These are phyloP conservation scores for Corinectria fuckeliana DNA, from an alignment of 2,329 filamentous ascomycete genomes.

Conservation along the genomic window DNA sequence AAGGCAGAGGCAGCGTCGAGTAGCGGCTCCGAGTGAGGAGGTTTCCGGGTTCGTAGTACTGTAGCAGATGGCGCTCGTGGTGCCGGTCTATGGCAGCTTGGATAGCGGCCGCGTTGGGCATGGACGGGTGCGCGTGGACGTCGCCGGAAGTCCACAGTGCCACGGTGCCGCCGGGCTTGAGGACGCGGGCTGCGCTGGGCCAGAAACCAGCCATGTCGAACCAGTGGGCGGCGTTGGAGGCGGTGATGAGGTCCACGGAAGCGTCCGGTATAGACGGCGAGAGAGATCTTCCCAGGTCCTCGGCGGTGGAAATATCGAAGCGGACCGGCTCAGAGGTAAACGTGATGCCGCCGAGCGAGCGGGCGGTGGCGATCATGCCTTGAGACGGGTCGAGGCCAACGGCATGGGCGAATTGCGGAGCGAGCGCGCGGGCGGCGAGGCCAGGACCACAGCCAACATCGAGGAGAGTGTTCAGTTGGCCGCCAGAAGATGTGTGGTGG, in stretches of 20 bases:
- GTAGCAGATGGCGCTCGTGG: slow-evolving; percentile 44
- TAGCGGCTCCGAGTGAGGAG: slow-evolving; percentile 49
- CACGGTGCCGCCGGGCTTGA: slow-evolving; percentile 61
- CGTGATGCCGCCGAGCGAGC: slow-evolving; percentile 42
- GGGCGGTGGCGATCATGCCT: slow-evolving; percentile 60
- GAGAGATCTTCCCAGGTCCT: slow-evolving; percentile 47
- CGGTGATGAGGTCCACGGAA: slow-evolving; percentile 57
- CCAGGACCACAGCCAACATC: slow-evolving; percentile 67
- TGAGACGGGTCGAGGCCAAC: slow-evolving; percentile 59
- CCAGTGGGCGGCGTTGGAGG: slow-evolving; percentile 63
- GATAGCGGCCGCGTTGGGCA: slow-evolving; percentile 50
- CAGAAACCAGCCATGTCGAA: slow-evolving; percentile 62
- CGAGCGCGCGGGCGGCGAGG: slow-evolving; percentile 52
- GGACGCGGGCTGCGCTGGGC: slow-evolving; percentile 49
- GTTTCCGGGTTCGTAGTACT: slow-evolving; percentile 53
- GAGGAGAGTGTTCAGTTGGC: slow-evolving; percentile 50
- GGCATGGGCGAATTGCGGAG: slow-evolving; percentile 51
- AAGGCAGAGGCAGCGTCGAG: slow-evolving; percentile 54
- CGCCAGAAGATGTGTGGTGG: slow-evolving; percentile 55
- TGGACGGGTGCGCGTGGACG: slow-evolving; percentile 38
- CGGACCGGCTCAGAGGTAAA: slow-evolving; percentile 41
- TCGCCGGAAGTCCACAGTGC: slow-evolving; percentile 55
- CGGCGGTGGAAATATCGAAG: slow-evolving; percentile 49
- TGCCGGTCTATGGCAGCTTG: slow-evolving; percentile 49
- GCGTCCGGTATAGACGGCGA: slow-evolving; percentile 39